A percentile compares a stretch with the other conserved stretches of the same genome.
Evolutionary conservation across 257 asterid genomes (phyloP).

Genomic region (Nicotiana paniculata): DNA sequence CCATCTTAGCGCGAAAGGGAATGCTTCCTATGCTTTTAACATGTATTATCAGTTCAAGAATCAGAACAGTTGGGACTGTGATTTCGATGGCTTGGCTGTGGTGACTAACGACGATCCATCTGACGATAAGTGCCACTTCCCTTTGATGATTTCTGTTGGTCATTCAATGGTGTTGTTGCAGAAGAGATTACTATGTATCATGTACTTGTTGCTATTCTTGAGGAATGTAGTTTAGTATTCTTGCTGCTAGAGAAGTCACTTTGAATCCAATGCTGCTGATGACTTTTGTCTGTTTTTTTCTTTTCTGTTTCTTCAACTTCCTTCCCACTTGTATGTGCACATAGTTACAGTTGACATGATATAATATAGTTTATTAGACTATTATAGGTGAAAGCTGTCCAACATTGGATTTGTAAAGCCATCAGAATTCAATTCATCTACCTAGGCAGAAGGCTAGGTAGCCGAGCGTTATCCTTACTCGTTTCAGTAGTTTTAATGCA

Average conservation of each 20-base stretch:
- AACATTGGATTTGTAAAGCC: no score
- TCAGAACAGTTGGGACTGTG: conserved; percentile 9
- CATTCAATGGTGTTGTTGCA: neutral
- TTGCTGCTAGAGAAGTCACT: neutral
- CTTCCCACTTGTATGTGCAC: no score
- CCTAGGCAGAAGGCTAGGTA: no score
- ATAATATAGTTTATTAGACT: no score
- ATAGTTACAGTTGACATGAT: no score
- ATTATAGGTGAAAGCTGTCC: no score
- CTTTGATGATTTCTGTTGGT: neutral
- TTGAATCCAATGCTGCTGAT: neutral
- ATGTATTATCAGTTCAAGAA: conserved; percentile 7
- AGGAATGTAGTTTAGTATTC: neutral
- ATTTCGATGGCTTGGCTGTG: neutral
- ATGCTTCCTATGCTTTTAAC: conserved; percentile 6
- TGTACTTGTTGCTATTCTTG: neutral
- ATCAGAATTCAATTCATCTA: no score
- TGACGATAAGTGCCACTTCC: neutral
- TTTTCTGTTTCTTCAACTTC: no score
- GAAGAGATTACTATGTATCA: neutral
- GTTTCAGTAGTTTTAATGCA: no score
- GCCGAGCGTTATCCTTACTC: no score
- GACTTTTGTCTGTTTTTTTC: no score
- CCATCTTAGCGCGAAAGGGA: neutral
- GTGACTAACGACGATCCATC: conserved; percentile 8